Conservation (phyloP, 75 land plant genomes). For the Adiantum capillusveneris region DNA sequence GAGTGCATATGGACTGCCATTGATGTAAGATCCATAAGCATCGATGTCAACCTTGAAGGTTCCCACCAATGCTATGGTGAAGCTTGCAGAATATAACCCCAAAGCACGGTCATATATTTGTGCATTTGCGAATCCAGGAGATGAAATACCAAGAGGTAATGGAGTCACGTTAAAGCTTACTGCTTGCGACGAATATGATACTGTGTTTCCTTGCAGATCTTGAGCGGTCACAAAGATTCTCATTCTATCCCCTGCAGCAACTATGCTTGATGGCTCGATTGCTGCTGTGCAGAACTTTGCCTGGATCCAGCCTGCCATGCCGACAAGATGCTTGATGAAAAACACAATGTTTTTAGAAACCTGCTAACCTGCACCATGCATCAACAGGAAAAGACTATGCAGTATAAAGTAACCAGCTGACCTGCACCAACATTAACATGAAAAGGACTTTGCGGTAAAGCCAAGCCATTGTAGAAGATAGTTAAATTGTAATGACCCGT, state of each 20-base stretch:
- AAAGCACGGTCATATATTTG: not conserved
- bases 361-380: no score
- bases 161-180: not conserved
- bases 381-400: no score
- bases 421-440: conserved; percentile 1
- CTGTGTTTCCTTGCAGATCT: not conserved
- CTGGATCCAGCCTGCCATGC: conserved; percentile 3
- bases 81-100: not conserved
- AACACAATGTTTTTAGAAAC: no score
- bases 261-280: not conserved
- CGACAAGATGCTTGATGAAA: no score
- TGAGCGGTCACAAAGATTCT: not conserved
- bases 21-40: conserved; percentile 2
- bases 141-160: not conserved
- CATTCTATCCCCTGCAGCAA: not conserved
- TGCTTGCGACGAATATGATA: conserved; percentile 1
- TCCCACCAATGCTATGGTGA: not conserved
- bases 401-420: no score
- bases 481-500: not conserved
- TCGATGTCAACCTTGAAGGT: not conserved
- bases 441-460: not conserved
- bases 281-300: conserved; percentile 2
- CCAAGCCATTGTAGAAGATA: not conserved
- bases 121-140: not conserved
- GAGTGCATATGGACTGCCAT: not conserved